phyloP scores from a whole-genome alignment of 495 filamentous ascomycete species.

The Penicillium goetzii region DNA sequence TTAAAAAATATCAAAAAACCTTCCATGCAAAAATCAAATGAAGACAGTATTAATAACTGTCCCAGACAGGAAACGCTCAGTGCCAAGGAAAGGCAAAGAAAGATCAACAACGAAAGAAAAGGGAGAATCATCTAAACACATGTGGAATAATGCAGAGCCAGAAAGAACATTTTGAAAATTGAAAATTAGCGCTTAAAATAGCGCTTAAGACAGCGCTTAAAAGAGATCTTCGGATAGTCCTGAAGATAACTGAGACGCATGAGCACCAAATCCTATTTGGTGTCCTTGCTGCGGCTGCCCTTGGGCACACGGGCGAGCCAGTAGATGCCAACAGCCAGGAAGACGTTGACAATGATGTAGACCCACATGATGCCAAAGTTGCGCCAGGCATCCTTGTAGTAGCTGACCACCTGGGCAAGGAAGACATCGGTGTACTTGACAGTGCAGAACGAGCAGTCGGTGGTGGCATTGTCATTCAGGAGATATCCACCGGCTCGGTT shows the following conservation, averaged over 20 bases:
- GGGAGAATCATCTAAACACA: not conserved
- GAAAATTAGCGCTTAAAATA: not conserved
- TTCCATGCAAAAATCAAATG: not conserved
- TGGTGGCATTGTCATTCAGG: slow-evolving; percentile 49
- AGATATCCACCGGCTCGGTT: slow-evolving; percentile 57
- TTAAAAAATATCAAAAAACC: not conserved
- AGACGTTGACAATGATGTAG: slow-evolving; percentile 75
- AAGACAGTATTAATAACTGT: not conserved
- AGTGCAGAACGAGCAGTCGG: slow-evolving; percentile 65
- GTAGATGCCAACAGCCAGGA: slow-evolving; percentile 71
- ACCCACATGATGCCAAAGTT: slow-evolving; percentile 70
- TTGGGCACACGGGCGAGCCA: slow-evolving; percentile 81
- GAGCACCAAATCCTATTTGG: slow-evolving; percentile 12
- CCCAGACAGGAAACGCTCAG: not conserved
- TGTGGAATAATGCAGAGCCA: not conserved
- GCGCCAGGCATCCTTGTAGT: slow-evolving; percentile 68
- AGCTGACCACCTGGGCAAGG: slow-evolving; percentile 51
- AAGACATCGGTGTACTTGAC: slow-evolving; percentile 64
- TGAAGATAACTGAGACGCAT: not conserved
- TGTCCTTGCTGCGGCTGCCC: slow-evolving; percentile 43
- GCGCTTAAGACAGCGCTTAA: not conserved
- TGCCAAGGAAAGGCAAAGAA: not conserved
- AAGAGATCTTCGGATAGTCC: not conserved
- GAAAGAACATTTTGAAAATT: not conserved
- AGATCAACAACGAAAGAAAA: not conserved